Conservation (phyloP, 1,284 basidiomycete species). For the Butyriboletus regius region DNA sequence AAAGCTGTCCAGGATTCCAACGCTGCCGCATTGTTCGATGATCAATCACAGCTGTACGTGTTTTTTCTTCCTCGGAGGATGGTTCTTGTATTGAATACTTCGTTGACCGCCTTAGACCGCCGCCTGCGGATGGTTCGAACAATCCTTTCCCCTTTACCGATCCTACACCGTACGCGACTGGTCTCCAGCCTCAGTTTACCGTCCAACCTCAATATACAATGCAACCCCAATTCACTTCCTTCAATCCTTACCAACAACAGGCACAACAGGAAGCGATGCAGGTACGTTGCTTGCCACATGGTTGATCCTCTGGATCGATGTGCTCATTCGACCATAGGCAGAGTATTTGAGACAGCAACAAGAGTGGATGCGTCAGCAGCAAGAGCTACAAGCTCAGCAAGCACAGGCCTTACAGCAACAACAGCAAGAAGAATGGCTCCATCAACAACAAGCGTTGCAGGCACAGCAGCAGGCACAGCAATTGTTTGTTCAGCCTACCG, state of each 20-base stretch:
- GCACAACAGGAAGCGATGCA: slow-evolving; percentile 79
- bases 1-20: slow-evolving; percentile 70
- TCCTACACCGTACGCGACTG: slow-evolving; percentile 50
- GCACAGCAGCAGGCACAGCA: slow-evolving; percentile 53
- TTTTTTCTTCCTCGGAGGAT: slow-evolving; percentile 8
- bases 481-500: slow-evolving; percentile 59
- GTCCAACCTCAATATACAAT: slow-evolving; percentile 56
- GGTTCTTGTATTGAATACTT: slow-evolving; percentile 5
- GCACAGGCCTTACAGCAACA: slow-evolving; percentile 35
- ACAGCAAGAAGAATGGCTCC: slow-evolving; percentile 64
- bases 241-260: slow-evolving; percentile 95
- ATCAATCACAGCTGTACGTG: slow-evolving; percentile 62
- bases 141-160: slow-evolving; percentile 68
- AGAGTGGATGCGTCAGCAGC: slow-evolving; percentile 46
- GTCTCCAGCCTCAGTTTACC: slow-evolving; percentile 70
- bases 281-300: slow-evolving; percentile 26
- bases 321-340: slow-evolving; percentile 35
- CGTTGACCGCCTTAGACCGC: slow-evolving; percentile 22
- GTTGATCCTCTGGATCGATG: slow-evolving; percentile 3
- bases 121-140: slow-evolving; percentile 33
- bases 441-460: slow-evolving; percentile 58
- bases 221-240: slow-evolving; percentile 71
- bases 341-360: slow-evolving; percentile 71
- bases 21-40: slow-evolving; percentile 76
- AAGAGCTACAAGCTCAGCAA: slow-evolving; percentile 41